Conservation (phyloP, 768 basidiomycete species). For the Lactarius deliciosus region DNA sequence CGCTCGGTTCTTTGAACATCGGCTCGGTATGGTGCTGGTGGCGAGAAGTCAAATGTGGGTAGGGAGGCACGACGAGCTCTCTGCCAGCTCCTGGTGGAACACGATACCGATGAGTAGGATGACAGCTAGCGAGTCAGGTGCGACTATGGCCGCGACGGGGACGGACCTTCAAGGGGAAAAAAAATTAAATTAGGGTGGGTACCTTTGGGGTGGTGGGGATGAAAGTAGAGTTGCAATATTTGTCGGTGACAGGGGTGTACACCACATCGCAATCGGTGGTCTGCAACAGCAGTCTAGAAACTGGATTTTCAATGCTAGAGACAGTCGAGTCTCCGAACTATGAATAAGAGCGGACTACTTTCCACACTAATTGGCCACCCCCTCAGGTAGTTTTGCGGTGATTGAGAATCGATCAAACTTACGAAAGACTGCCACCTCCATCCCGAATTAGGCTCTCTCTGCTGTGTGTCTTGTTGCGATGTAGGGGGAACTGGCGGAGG, state of each 20-base stretch:
- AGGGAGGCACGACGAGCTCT: background rate
- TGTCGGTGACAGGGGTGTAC: background rate
- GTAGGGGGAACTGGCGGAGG: background rate
- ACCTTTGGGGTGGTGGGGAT: background rate
- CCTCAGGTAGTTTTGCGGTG: background rate
- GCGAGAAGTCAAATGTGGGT: background rate
- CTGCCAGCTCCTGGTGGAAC: constrained; percentile 7
- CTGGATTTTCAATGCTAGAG: background rate
- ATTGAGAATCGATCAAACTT: background rate
- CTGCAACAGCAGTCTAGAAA: background rate
- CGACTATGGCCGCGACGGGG: constrained; percentile 15
- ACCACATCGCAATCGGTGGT: background rate
- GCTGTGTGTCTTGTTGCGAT: background rate
- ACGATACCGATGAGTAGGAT: background rate
- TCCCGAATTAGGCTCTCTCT: background rate
- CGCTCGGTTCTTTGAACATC: background rate
- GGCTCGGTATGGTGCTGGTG: background rate
- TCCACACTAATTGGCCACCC: background rate
- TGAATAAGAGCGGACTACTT: background rate
- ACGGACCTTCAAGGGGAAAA: background rate
- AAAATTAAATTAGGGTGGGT: background rate
- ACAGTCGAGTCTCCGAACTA: background rate
- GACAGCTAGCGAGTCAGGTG: background rate
- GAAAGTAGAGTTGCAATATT: background rate
- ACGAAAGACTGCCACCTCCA: background rate